phyloP scores from a whole-genome alignment of 1,284 basidiomycete species.

The Leucoagaricus sp. region DNA sequence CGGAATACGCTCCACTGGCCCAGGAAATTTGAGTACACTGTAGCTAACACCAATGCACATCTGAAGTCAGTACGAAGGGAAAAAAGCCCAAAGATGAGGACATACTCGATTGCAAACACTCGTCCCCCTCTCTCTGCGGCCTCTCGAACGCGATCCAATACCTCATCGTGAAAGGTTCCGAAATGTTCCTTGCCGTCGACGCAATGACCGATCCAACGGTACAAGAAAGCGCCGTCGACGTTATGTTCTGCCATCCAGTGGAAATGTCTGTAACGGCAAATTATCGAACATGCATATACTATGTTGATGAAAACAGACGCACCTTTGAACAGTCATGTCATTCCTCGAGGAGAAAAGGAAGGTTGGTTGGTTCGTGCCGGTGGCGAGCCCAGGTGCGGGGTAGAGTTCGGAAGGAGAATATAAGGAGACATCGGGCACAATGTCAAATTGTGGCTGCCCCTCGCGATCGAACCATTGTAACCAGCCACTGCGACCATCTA shows the following conservation, averaged over 20 bases:
- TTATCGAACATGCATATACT: not conserved
- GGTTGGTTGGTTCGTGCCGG: conserved; percentile 55
- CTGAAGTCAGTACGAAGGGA: no score
- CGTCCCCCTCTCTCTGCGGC: conserved; percentile 76
- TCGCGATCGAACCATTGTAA: conserved; percentile 78
- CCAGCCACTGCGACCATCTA: conserved; percentile 78
- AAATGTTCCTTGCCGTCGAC: conserved; percentile 54
- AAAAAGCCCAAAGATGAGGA: conserved; percentile 3
- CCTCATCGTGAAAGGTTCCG: conserved; percentile 64
- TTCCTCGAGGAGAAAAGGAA: conserved; percentile 76
- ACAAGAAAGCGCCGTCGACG: conserved; percentile 78
- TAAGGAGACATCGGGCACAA: conserved; percentile 76
- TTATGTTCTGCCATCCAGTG: conserved; percentile 80
- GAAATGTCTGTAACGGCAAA: conserved; percentile 56
- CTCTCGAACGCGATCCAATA: conserved; percentile 66
- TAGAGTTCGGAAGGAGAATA: conserved; percentile 72
- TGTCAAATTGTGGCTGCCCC: conserved; percentile 66
- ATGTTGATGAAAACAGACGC: conserved; percentile 16
- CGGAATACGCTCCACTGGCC: no score
- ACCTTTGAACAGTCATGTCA: conserved; percentile 66
- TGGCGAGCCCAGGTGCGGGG: conserved; percentile 61
- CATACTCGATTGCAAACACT: conserved; percentile 79
- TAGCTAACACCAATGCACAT: no score
- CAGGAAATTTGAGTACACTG: no score
- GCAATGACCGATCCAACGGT: conserved; percentile 67